These are phyloP conservation scores for Cetradonia linearis DNA, from an alignment of 495 filamentous ascomycete genomes.

Conservation along the genomic window DNA sequence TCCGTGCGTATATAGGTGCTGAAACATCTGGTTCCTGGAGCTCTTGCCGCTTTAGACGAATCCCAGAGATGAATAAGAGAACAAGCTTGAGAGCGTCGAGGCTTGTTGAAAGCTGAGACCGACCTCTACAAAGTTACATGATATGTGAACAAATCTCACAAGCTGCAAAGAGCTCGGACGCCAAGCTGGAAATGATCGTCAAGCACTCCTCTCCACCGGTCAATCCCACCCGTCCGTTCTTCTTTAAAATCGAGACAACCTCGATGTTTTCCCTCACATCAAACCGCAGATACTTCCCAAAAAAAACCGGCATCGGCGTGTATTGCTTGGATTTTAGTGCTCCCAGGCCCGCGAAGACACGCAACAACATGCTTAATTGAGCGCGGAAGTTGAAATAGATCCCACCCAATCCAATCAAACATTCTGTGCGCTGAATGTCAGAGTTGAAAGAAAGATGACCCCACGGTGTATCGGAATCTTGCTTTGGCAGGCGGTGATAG, in stretches of 20 bases:
- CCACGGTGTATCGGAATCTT: not conserved
- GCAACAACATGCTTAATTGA: not conserved
- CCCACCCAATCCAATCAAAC: not conserved
- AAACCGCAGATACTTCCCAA: not conserved
- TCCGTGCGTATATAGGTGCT: too few species aligned
- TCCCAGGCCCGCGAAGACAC: not conserved
- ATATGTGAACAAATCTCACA: too few species aligned
- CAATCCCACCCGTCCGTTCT: not conserved
- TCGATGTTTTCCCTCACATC: not conserved
- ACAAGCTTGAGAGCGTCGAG: too few species aligned
- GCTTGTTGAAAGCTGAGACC: too few species aligned
- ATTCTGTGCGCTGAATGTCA: not conserved
- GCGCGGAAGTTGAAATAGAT: not conserved
- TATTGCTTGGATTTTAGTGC: not conserved
- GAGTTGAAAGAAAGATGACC: not conserved
- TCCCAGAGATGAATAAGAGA: too few species aligned
- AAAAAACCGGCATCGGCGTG: not conserved
- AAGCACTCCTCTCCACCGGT: too few species aligned
- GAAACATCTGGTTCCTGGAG: too few species aligned
- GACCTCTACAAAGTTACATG: too few species aligned
- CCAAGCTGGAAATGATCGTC: too few species aligned
- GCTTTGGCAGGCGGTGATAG: not conserved
- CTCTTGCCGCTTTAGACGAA: too few species aligned
- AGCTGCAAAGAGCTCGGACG: too few species aligned
- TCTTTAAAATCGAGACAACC: too few species aligned